These are phyloP conservation scores for Volvox africanus DNA, from an alignment of 139 green algal species.

Conservation along the genomic window DNA sequence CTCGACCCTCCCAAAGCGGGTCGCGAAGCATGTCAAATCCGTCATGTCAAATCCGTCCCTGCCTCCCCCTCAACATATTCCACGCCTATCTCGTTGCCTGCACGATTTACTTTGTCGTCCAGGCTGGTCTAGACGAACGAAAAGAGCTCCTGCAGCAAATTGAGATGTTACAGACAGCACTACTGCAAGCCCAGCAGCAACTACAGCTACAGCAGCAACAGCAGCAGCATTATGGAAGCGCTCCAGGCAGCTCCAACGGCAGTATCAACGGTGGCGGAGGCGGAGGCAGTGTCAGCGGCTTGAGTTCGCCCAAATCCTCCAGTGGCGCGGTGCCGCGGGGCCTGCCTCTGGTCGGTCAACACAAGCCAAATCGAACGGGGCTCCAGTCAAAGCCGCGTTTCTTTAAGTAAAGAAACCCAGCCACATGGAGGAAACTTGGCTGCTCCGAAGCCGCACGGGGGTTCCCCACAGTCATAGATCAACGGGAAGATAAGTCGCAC, in stretches of 20 bases:
- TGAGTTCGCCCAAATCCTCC: slow-evolving; percentile 37
- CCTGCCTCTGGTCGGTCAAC: slow-evolving; percentile 4
- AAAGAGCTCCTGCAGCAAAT: slow-evolving; percentile 34
- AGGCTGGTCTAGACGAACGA: slow-evolving; percentile 48
- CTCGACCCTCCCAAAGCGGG: no score
- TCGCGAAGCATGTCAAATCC: no score
- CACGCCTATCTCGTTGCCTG: no score
- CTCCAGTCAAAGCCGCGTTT: slow-evolving; percentile 17
- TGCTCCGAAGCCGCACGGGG: no score
- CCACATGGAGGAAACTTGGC: no score
- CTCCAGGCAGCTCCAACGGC: background rate
- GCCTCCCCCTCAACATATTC: no score
- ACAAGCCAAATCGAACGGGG: slow-evolving; percentile 8
- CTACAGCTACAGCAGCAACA: slow-evolving; percentile 5
- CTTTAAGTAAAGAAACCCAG: slow-evolving; percentile 2
- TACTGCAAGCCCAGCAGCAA: slow-evolving; percentile 33
- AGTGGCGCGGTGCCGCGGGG: background rate
- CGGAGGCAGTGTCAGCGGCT: background rate
- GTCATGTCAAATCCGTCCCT: no score
- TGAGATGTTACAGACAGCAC: slow-evolving; percentile 16
- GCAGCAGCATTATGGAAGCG: slow-evolving; percentile 7
- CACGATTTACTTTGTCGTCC: background rate
- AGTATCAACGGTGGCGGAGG: background rate
- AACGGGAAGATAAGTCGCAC: no score
- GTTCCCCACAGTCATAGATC: no score